Evolutionary conservation across 2,329 filamentous ascomycete species (phyloP).

Genomic region (Alternaria arbusti): DNA sequence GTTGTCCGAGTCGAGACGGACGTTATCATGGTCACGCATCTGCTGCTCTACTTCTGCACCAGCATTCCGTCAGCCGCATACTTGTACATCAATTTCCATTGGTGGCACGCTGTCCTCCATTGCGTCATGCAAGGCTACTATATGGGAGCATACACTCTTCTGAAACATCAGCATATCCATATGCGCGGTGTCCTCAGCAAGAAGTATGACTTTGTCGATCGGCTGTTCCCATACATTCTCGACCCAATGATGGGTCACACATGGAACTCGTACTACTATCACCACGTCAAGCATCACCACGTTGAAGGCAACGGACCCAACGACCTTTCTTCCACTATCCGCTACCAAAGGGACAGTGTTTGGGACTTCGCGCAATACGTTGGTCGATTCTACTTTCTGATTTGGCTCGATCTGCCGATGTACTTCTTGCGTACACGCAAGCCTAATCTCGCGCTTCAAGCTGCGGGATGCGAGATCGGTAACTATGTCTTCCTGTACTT

Average conservation of each 20-base stretch:
- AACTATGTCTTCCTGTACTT: slow-evolving; percentile 56
- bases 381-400: slow-evolving; percentile 73
- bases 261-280: slow-evolving; percentile 85
- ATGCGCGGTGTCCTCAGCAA: slow-evolving; percentile 71
- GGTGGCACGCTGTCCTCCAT: slow-evolving; percentile 71
- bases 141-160: slow-evolving; percentile 75
- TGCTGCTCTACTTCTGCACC: slow-evolving; percentile 73
- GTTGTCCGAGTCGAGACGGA: slow-evolving; percentile 72
- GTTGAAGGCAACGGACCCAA: slow-evolving; percentile 80
- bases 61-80: slow-evolving; percentile 71
- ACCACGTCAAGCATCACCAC: slow-evolving; percentile 86
- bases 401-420: slow-evolving; percentile 76
- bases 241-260: slow-evolving; percentile 83
- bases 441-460: slow-evolving; percentile 59
- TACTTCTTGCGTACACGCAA: slow-evolving; percentile 75
- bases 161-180: slow-evolving; percentile 88
- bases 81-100: slow-evolving; percentile 71
- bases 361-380: slow-evolving; percentile 74
- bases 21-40: slow-evolving; percentile 78
- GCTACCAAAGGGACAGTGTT: slow-evolving; percentile 74
- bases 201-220: slow-evolving; percentile 64
- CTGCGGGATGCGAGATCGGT: slow-evolving; percentile 67
- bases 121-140: slow-evolving; percentile 70
- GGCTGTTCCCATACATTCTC: slow-evolving; percentile 72
- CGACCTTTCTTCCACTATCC: slow-evolving; percentile 76